Conservation (phyloP, 768 basidiomycete species). For the Termitomyces sp. region DNA sequence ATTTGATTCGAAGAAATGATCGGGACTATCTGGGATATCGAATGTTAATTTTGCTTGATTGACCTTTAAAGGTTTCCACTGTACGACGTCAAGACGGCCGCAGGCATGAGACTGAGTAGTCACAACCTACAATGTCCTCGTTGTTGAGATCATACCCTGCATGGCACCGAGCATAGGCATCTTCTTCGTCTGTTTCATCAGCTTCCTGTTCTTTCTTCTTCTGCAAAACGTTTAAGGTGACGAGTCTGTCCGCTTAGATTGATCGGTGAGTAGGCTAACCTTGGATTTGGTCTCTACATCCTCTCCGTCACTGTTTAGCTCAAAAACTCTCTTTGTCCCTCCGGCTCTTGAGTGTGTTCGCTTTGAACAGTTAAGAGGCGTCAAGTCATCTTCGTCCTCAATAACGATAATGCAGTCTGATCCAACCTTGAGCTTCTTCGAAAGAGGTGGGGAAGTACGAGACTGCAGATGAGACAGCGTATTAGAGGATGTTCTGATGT, state of each 20-base stretch:
- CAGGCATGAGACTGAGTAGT: neutral
- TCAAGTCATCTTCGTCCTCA: neutral
- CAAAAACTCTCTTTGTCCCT: conserved; percentile 1
- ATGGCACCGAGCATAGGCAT: conserved; percentile 9
- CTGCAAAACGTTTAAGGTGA: neutral
- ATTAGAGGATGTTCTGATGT: neutral
- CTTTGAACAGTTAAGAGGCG: neutral
- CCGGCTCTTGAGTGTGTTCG: too few relatives aligned
- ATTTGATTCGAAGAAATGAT: conserved; percentile 8
- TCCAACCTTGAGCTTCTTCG: neutral
- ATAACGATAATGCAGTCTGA: neutral
- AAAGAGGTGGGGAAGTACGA: neutral
- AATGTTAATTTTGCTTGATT: conserved; percentile 11
- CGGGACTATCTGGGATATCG: conserved; percentile 2
- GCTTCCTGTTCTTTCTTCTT: conserved; percentile 2
- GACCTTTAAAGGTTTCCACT: conserved; percentile 15
- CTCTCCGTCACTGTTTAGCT: conserved; percentile 14
- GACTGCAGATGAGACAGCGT: neutral
- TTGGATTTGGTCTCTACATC: conserved; percentile 8
- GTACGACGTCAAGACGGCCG: neutral
- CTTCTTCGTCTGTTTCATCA: conserved; percentile 10
- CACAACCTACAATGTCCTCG: conserved; percentile 15
- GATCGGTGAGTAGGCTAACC: neutral
- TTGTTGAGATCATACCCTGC: conserved; percentile 21
- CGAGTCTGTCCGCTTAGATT: neutral